Evolutionary conservation across 176 grass and related monocot species (phyloP).

Genomic region (Lolium perenne): DNA sequence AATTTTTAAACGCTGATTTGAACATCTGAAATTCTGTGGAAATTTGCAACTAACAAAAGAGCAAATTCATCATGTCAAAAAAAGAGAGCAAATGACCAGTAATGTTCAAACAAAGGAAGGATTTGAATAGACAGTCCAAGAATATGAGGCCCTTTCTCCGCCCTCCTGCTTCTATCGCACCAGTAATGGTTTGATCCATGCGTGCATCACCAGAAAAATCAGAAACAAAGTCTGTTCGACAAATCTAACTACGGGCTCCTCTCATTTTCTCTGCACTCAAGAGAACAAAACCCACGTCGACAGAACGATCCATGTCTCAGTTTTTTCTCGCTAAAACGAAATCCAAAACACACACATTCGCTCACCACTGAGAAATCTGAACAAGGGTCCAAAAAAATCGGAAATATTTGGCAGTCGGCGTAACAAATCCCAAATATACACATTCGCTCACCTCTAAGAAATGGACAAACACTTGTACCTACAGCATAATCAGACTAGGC

Average conservation of each 20-base stretch:
- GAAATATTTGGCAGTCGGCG: background rate
- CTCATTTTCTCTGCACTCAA: background rate
- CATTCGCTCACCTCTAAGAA: background rate
- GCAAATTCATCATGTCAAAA: background rate
- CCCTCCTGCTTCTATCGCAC: background rate
- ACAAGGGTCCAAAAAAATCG: too few relatives aligned
- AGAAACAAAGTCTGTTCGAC: background rate
- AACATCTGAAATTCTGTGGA: constrained; percentile 5
- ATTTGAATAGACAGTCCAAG: constrained; percentile 1
- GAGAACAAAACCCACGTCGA: constrained; percentile 14
- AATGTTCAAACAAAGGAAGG: constrained; percentile 8
- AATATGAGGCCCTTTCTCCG: background rate
- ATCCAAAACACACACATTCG: too few relatives aligned
- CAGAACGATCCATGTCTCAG: too few relatives aligned
- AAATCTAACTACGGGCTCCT: background rate
- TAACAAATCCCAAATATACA: constrained; percentile 19
- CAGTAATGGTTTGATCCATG: background rate
- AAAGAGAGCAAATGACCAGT: background rate
- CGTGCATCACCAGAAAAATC: background rate
- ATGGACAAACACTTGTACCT: background rate
- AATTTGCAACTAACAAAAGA: constrained; percentile 23
- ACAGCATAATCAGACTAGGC: background rate
- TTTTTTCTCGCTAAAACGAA: too few relatives aligned
- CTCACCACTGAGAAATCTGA: background rate
- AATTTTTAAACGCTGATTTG: constrained; percentile 7